phyloP scores from a whole-genome alignment of 495 filamentous ascomycete species.

The Penicillium soppii region DNA sequence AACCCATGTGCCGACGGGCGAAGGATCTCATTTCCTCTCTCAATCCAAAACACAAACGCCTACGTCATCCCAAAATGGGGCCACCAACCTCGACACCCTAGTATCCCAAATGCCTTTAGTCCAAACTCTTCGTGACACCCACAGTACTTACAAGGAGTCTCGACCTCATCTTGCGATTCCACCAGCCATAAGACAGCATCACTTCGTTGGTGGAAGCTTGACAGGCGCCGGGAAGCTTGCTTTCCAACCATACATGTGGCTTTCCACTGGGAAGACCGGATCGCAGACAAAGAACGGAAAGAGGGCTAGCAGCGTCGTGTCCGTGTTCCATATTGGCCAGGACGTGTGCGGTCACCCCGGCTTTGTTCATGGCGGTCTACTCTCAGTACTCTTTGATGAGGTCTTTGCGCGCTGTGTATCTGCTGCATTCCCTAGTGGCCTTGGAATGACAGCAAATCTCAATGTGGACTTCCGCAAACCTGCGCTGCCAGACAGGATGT shows the following conservation, averaged over 20 bases:
- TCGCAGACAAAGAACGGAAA: slow-evolving; percentile 7
- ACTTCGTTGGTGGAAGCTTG: slow-evolving; percentile 50
- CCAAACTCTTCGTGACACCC: slow-evolving; percentile 59
- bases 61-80: slow-evolving; percentile 7
- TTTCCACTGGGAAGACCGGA: slow-evolving; percentile 29
- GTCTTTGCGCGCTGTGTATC: slow-evolving; percentile 43
- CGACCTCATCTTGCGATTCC: slow-evolving; percentile 57
- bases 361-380: slow-evolving; percentile 41
- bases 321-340: slow-evolving; percentile 38
- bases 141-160: slow-evolving; percentile 62
- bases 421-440: slow-evolving; percentile 35
- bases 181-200: slow-evolving; percentile 25
- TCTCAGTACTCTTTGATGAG: slow-evolving; percentile 42
- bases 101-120: slow-evolving; percentile 73
- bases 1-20: neutral
- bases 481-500: slow-evolving; percentile 60
- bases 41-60: slow-evolving; percentile 9
- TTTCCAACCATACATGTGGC: slow-evolving; percentile 76
- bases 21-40: slow-evolving; percentile 12
- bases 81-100: slow-evolving; percentile 51
- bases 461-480: slow-evolving; percentile 62
- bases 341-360: slow-evolving; percentile 41
- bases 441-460: slow-evolving; percentile 64
- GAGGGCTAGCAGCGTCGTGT: slow-evolving; percentile 23
- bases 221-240: slow-evolving; percentile 68